phyloP scores from a whole-genome alignment of 73 alveolate species.

The Paramecium tetraurelia region DNA sequence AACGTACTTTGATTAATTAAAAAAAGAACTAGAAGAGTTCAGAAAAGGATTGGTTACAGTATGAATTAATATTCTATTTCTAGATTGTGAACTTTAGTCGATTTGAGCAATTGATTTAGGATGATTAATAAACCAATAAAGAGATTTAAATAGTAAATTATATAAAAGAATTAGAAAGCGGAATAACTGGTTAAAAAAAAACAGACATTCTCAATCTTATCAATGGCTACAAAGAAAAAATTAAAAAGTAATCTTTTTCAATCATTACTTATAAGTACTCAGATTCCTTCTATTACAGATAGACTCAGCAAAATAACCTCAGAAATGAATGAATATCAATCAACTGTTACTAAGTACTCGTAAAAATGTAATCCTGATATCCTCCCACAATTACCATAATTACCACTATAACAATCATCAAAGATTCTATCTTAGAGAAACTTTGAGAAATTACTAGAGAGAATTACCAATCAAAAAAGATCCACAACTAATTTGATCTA shows the following conservation, averaged over 20 bases:
- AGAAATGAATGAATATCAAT: neutral
- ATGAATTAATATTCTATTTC: neutral
- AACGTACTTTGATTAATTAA: neutral
- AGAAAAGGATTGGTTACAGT: neutral
- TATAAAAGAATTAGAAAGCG: neutral
- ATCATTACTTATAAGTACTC: neutral
- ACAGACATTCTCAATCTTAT: neutral
- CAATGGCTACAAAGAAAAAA: neutral
- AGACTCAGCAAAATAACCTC: neutral
- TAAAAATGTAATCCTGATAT: neutral
- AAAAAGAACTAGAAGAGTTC: neutral
- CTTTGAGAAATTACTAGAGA: neutral
- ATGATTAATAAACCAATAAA: neutral
- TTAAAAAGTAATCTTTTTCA: neutral
- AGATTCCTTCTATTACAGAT: neutral
- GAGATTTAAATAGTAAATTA: neutral
- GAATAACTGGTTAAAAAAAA: neutral
- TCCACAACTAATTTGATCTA: neutral
- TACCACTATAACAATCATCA: neutral
- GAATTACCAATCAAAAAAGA: neutral
- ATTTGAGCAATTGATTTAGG: neutral
- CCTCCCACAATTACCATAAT: neutral
- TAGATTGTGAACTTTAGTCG: neutral
- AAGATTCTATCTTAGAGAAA: neutral
- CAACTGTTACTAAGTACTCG: neutral